Evolutionary conservation across 495 filamentous ascomycete genomes (phyloP), one percentile per base, ranked within the genome.

Genomic region (Aspergillus nidulans): DNA sequence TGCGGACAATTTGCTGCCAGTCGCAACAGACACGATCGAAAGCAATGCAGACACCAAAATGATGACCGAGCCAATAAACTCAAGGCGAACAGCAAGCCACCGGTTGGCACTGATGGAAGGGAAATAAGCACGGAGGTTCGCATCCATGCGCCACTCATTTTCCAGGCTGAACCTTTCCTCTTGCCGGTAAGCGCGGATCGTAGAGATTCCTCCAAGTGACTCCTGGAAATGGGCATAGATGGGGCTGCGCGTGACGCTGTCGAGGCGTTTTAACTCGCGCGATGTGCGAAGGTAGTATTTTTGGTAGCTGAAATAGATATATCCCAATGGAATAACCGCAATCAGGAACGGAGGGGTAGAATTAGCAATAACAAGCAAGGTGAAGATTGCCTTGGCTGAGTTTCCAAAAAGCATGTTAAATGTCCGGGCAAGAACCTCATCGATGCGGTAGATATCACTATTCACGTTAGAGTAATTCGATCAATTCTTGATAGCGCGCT

Each of bases 161-260:
- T 99, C 95, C 43, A 88, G 74, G 48, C 88, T 81, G 69, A 99
- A 99, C 43, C 95, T 78, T 39, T 82, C 74, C 67, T 95, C 85
- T 67, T 97, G 94, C 45, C 85, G 81, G 72, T 97, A 99, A 40
- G 95, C 95, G 58, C 95, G 88, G 62, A 99, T 99, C n/a, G 95
- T 99, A 54, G 87, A 89, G 63, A 97, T 87, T 39, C 94, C 95
- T 50, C 89, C 91, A 1, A 99, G 79, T 3, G 92, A 96, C 69
- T 99, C 95, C 63, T 99, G 95, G 74, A 99, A 99, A 67, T 99
- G 95, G 12, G 95, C 95, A 68, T 88, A 99, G 61, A 99, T 96
- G 13, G 95, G 95, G 69, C 91, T 96, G 56, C 90, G 85, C 59
- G 86, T 96, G 51, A 96, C 85, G 69, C 92, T 97, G 74, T 99